Evolutionary conservation across 805 yeast species (phyloP), one percentile per base, ranked within the genome.

Genomic region (Myxozyma vanderwaltii): DNA sequence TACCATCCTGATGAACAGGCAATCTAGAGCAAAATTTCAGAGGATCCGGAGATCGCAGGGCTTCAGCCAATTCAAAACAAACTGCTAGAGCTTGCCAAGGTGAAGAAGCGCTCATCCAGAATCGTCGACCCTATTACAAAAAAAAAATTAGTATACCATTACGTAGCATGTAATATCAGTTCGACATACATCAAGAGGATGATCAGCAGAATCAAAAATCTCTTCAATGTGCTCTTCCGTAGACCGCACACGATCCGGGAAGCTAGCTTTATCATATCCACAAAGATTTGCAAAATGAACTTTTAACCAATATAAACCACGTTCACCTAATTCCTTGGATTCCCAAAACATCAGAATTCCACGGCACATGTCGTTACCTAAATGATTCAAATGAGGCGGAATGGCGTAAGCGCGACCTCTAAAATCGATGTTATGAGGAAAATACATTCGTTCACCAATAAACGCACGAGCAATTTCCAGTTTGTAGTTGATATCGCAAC

Each of bases 401-500:
- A 84, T 70, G 1, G 88, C 87, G 66, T 84, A 84, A 1, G 88
- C 87, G 54, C 87, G 76, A 27, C 88, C 87, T 63, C 88, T 72
- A 68, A 84, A 83, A 66, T 83, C 88, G 24, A 83, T 76, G 60
- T 82, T 84, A 69, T 83, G 88, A 7, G 88, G 88, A 70, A 84
- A 80, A 69, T 77, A 83, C 66, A 84, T 77, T 27, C 77, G 71
- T 63, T 83, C 88, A 2, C 87, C 86, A 26, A 87, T 74, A 73
- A 86, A 90, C 0, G 96, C 97, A 64, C 98, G 81, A 0, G 99
- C 98, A 70, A 94, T 90, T 73, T 94, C 99, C 53, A 94, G 75
- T 72, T 90, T 94, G 73, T 94, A 94, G 72, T 94, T 92, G 63
- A 89, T 80, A 73, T 91, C 97, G 76, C 99, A 94, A 72, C 99